Base-by-base conservation (phyloP, 192 early-diverging fungal genomes). In the Entomortierella parvispora region DNA sequence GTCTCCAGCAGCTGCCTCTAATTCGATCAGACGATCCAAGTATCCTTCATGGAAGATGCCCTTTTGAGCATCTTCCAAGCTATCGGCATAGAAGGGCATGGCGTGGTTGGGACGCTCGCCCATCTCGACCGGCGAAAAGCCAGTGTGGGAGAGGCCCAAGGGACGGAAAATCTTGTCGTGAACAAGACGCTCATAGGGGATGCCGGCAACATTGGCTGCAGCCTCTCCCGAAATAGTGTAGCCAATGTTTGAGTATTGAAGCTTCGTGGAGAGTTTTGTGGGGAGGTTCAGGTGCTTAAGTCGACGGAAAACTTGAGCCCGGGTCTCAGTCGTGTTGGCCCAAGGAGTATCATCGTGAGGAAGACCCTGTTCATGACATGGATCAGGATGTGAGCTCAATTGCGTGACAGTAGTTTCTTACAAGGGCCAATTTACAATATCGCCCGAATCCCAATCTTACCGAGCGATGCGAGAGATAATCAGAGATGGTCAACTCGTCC, bases 171-270 rank as follows among this genome's bases (percentile, higher is more conserved):
- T 43, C 18, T 64, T 71, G 28, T 22, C 42, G 1, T 20, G 14
- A 11, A 71, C 61, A 4, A 64, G 33, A 0, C 50, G 23, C 29
- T 71, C 69, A 22, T 50, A 62, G 0, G 68, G 34, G 0, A 45
- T 50, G 6, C 54, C 54, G 0, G 32, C 69, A 2, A 63, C 54
- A 4, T 58, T 48, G 25, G 44, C 69, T 1, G 52, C 60, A 4
- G 69, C 54, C 17, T 62, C 69, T 2, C 69, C 69, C 0, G 69
- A 60, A 26, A 71, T 53, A 14, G 40, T 11, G 37, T 71, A 64
- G n/a, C 54, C 46, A n/a, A 71, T 12, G 12, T 71, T 71, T 46
- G 40, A 57, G 23, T 71, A 71, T 1, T 55, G 12, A 2, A 6
- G 1, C 2, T 2, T 31, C 17, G 61, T 3, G 11, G 26, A 2